Percentiles rank a stretch among this genome's conserved stretches.
Evolutionary conservation across 805 yeast species (phyloP).

Genomic region (Candida corydali): DNA sequence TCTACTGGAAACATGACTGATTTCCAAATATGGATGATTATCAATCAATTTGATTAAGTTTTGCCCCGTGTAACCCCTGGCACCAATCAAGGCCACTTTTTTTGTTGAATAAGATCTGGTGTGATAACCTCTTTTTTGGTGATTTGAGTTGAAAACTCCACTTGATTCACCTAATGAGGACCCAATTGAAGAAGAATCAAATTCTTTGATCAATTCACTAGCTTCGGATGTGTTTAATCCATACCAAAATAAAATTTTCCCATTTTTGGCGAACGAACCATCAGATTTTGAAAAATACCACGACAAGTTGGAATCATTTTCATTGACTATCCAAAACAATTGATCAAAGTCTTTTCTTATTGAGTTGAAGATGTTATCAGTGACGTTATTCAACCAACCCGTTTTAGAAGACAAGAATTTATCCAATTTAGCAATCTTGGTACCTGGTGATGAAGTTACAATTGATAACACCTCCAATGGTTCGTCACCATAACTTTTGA

Average conservation of each 20-base stretch:
- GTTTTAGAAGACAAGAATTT: slow-evolving; percentile 81
- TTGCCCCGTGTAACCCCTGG: slow-evolving; percentile 97
- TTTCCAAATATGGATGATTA: slow-evolving; percentile 80
- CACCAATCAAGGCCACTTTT: slow-evolving; percentile 92
- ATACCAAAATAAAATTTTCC: slow-evolving; percentile 91
- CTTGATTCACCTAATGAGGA: slow-evolving; percentile 34
- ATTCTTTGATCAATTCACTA: slow-evolving; percentile 56
- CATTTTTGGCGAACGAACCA: slow-evolving; percentile 88
- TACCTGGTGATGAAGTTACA: slow-evolving; percentile 50
- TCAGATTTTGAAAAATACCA: slow-evolving; percentile 93
- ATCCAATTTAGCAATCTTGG: slow-evolving; percentile 64
- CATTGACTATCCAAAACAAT: slow-evolving; percentile 85
- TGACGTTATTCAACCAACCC: slow-evolving; percentile 97
- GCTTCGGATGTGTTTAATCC: slow-evolving; percentile 71
- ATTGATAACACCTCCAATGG: slow-evolving; percentile 93
- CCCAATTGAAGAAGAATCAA: slow-evolving; percentile 31
- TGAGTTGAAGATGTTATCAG: slow-evolving; percentile 88
- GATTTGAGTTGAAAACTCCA: slow-evolving; percentile 43
- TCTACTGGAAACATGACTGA: slow-evolving; percentile 93
- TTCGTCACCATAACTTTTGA: slow-evolving; percentile 89
- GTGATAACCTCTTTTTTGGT: slow-evolving; percentile 52
- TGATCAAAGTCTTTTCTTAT: slow-evolving; percentile 68
- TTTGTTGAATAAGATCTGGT: slow-evolving; percentile 42
- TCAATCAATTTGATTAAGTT: slow-evolving; percentile 84
- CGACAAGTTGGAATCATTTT: slow-evolving; percentile 83